Percentiles rank a stretch among this genome's conserved stretches.
These are phyloP conservation scores for Schoenoplectus tabernaemontani DNA, from an alignment of 202 grass and related monocot genomes.

Conservation along the genomic window DNA sequence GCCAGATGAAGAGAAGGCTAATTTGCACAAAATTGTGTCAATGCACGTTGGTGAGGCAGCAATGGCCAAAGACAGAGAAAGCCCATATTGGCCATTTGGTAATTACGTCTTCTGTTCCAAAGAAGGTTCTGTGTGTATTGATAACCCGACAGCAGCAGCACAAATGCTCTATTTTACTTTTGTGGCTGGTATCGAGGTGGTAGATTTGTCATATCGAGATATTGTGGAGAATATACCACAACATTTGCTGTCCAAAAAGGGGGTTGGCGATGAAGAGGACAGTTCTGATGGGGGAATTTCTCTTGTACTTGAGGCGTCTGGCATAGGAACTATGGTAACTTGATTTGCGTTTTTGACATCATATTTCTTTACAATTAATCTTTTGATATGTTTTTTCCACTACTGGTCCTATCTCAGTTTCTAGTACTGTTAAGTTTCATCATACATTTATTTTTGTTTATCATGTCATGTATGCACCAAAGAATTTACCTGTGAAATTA, in stretches of 20 bases:
- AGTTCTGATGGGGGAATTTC: constrained; percentile 52
- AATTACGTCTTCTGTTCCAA: constrained; percentile 65
- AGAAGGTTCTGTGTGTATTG: constrained; percentile 59
- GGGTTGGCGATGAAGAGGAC: not conserved
- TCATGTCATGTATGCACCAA: not conserved
- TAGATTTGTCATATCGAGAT: constrained; percentile 56
- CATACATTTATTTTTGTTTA: not conserved
- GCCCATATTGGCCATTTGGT: constrained; percentile 58
- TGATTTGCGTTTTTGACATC: not conserved
- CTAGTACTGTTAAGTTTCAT: not conserved
- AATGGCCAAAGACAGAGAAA: not conserved
- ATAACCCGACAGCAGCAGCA: constrained; percentile 29
- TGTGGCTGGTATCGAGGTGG: constrained; percentile 29
- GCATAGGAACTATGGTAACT: constrained; percentile 45
- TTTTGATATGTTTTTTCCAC: not conserved
- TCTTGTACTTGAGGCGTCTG: constrained; percentile 55
- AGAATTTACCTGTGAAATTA: not conserved
- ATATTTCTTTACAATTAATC: not conserved
- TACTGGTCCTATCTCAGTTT: not conserved
- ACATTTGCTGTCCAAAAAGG: constrained; percentile 43
- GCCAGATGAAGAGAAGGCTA: constrained; percentile 35
- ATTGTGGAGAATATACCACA: constrained; percentile 41
- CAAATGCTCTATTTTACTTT: constrained; percentile 83
- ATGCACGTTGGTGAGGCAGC: constrained; percentile 19
- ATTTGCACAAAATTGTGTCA: constrained; percentile 40